Percentiles rank a stretch among this genome's conserved stretches.
These are phyloP conservation scores for Corylus americana DNA, from an alignment of 306 rosid species.

Conservation along the genomic window DNA sequence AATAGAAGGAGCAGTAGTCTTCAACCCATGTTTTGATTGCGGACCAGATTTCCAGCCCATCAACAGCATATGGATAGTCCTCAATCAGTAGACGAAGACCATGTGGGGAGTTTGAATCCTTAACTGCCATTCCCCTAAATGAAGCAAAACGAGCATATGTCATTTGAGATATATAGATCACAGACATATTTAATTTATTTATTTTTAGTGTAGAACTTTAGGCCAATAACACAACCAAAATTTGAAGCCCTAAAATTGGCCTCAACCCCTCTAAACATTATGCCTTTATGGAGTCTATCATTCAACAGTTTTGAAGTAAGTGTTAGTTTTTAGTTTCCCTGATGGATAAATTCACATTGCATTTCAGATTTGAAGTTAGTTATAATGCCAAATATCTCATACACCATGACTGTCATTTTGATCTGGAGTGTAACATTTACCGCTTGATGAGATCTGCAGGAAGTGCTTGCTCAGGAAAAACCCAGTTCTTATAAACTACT, in stretches of 20 bases:
- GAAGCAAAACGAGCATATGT: slow-evolving; percentile 18
- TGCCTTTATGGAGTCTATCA: not conserved
- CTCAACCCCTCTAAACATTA: not conserved
- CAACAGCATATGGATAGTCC: slow-evolving; percentile 67
- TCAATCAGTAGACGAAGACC: slow-evolving; percentile 44
- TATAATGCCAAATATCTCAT: not conserved
- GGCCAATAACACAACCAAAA: not conserved
- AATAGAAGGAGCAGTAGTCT: slow-evolving; percentile 53
- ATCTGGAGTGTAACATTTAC: slow-evolving; percentile 34
- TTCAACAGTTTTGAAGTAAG: not conserved
- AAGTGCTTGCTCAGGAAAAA: slow-evolving; percentile 71
- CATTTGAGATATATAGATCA: slow-evolving; percentile 7
- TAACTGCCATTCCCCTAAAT: slow-evolving; percentile 55
- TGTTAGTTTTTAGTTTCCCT: not conserved
- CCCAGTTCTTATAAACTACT: slow-evolving; percentile 65
- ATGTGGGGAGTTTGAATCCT: slow-evolving; percentile 37
- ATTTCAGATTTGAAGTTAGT: not conserved
- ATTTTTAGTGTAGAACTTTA: not conserved
- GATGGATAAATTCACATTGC: not conserved
- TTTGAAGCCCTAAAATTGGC: not conserved
- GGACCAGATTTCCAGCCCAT: slow-evolving; percentile 65
- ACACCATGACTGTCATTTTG: not conserved
- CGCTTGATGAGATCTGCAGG: slow-evolving; percentile 74
- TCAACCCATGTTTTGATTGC: slow-evolving; percentile 56
- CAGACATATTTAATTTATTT: not conserved